These are phyloP conservation scores for Talaromyces proteolyticus DNA, from an alignment of 495 filamentous ascomycete species.

Conservation along the genomic window DNA sequence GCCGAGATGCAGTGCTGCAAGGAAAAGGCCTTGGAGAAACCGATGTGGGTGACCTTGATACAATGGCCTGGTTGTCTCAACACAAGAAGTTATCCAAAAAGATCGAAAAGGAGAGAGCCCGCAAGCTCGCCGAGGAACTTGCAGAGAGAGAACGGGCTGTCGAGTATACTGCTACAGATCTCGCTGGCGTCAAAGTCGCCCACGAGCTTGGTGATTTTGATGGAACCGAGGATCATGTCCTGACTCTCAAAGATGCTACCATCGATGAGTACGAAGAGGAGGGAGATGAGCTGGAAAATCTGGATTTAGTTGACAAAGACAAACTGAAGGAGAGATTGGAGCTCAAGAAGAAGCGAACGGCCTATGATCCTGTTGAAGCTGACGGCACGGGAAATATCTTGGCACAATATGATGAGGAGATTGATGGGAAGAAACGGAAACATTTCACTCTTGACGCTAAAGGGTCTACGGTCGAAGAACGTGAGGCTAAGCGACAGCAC, in stretches of 20 bases:
- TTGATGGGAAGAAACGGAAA: constrained; percentile 86
- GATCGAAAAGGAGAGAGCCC: constrained; percentile 67
- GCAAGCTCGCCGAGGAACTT: constrained; percentile 69
- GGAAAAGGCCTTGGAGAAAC: constrained; percentile 74
- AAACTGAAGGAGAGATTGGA: constrained; percentile 70
- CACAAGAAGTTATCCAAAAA: constrained; percentile 90
- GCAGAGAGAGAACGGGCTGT: constrained; percentile 54
- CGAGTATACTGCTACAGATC: constrained; percentile 71
- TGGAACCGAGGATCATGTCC: constrained; percentile 67
- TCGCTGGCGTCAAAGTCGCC: constrained; percentile 85
- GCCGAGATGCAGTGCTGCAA: constrained; percentile 65
- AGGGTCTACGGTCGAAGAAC: constrained; percentile 60
- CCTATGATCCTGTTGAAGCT: constrained; percentile 77
- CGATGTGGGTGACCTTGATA: constrained; percentile 60
- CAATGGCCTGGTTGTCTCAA: constrained; percentile 75
- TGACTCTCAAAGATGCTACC: constrained; percentile 86
- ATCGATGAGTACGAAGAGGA: constrained; percentile 84
- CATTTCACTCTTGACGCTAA: constrained; percentile 76
- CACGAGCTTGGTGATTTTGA: constrained; percentile 77
- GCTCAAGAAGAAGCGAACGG: constrained; percentile 85
- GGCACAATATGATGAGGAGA: constrained; percentile 91
- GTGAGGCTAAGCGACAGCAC: constrained; percentile 51
- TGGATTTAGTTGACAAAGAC: constrained; percentile 73
- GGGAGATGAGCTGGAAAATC: constrained; percentile 85
- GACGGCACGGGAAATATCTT: constrained; percentile 61